phyloP scores from a whole-genome alignment of 1,139 yeast genomes.

The Suhomyces terraborum region DNA sequence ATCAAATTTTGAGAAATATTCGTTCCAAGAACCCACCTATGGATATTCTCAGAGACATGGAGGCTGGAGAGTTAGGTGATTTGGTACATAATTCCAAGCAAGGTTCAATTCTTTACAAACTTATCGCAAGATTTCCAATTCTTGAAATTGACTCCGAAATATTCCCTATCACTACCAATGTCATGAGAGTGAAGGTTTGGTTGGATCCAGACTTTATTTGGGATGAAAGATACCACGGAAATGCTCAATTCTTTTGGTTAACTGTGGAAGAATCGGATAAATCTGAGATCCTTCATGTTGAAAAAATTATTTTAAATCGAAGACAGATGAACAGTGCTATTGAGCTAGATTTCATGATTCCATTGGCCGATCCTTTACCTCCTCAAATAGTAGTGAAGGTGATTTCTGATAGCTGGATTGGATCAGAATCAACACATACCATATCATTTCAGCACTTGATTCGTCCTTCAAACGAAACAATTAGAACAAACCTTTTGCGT shows the following conservation, averaged over 20 bases:
- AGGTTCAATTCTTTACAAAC: slow-evolving; percentile 63
- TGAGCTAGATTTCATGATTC: slow-evolving; percentile 90
- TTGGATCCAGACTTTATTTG: slow-evolving; percentile 79
- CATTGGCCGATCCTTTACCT: slow-evolving; percentile 84
- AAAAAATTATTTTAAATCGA: slow-evolving; percentile 68
- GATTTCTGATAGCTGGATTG: slow-evolving; percentile 86
- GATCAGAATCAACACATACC: slow-evolving; percentile 74
- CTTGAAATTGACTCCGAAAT: slow-evolving; percentile 74
- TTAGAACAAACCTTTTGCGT: slow-evolving; percentile 76
- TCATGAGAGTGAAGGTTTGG: slow-evolving; percentile 74
- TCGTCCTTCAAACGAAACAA: slow-evolving; percentile 83
- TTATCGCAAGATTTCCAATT: slow-evolving; percentile 74
- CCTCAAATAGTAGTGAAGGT: slow-evolving; percentile 81
- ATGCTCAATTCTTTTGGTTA: slow-evolving; percentile 87
- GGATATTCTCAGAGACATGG: slow-evolving; percentile 73
- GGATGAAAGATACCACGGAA: slow-evolving; percentile 83
- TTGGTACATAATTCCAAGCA: slow-evolving; percentile 77
- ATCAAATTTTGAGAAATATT: slow-evolving; percentile 60
- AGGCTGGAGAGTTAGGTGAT: slow-evolving; percentile 79
- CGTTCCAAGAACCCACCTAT: slow-evolving; percentile 67
- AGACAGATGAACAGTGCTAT: slow-evolving; percentile 60
- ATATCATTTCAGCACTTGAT: slow-evolving; percentile 90
- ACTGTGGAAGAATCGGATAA: slow-evolving; percentile 85
- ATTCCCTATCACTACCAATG: slow-evolving; percentile 88
- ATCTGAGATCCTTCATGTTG: slow-evolving; percentile 75